Evolutionary conservation across 208 protist genomes (phyloP).

Genomic region (Leishmania amazonensis): DNA sequence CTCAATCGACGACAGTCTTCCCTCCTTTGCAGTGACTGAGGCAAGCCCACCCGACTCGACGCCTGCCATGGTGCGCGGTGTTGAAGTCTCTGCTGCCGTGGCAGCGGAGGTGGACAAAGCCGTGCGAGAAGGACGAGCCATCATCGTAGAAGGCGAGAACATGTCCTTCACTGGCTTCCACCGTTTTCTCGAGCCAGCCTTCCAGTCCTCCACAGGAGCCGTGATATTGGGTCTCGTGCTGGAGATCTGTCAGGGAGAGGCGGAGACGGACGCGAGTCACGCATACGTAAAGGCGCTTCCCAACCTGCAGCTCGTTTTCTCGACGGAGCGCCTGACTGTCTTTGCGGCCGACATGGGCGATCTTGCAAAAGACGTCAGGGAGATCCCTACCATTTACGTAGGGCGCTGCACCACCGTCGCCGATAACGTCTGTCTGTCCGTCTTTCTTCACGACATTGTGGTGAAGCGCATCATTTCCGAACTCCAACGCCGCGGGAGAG

Average conservation of each 20-base stretch:
- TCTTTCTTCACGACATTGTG: slow-evolving; percentile 27
- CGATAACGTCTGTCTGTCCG: slow-evolving; percentile 16
- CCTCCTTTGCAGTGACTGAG: not conserved
- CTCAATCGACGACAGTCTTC: slow-evolving; percentile 21
- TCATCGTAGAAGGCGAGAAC: slow-evolving; percentile 56
- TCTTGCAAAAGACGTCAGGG: not conserved
- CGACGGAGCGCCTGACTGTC: slow-evolving; percentile 11
- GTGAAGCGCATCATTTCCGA: slow-evolving; percentile 22
- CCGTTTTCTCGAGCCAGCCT: slow-evolving; percentile 24
- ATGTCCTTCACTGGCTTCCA: slow-evolving; percentile 39
- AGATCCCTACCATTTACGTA: slow-evolving; percentile 9
- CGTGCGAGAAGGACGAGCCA: slow-evolving; percentile 41
- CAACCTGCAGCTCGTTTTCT: slow-evolving; percentile 7
- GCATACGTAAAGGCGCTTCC: not conserved
- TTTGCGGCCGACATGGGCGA: not conserved
- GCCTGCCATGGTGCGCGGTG: not conserved
- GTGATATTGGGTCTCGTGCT: slow-evolving; percentile 21
- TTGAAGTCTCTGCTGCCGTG: slow-evolving; percentile 18
- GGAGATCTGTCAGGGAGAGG: not conserved
- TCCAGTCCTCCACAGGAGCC: slow-evolving; percentile 15
- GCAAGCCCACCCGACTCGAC: not conserved
- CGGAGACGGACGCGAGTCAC: not conserved
- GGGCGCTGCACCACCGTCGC: slow-evolving; percentile 14
- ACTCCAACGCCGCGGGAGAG: slow-evolving; percentile 5
- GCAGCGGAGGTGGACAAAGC: slow-evolving; percentile 47